These are phyloP conservation scores for Emmonsiellopsis sp. DNA, from an alignment of 2,329 filamentous ascomycete genomes.

Conservation along the genomic window DNA sequence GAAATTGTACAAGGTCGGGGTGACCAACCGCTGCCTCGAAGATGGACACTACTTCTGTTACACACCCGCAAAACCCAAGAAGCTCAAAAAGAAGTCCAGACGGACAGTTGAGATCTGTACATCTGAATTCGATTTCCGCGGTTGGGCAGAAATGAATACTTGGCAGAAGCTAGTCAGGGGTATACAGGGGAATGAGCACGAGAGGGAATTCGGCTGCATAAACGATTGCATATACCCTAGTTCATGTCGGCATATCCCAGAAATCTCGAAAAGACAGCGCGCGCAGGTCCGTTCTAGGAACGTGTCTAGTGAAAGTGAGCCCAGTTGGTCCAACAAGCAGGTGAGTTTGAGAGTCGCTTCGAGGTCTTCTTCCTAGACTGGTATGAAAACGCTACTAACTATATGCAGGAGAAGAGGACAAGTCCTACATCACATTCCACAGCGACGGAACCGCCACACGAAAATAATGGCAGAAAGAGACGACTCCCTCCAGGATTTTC, in stretches of 20 bases:
- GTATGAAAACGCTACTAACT: too few relatives aligned
- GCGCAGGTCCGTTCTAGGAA: background rate
- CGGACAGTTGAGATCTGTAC: background rate
- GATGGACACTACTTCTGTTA: background rate
- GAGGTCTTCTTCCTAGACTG: too few relatives aligned
- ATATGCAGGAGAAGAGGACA: too few relatives aligned
- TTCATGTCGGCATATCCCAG: background rate
- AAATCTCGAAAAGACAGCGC: background rate
- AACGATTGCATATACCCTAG: background rate
- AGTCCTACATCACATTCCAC: too few relatives aligned
- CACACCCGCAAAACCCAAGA: background rate
- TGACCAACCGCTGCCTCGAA: too few relatives aligned
- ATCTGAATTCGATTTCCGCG: conserved; percentile 40
- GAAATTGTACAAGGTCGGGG: too few relatives aligned
- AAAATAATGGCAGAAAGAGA: too few relatives aligned
- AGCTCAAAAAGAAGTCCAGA: background rate
- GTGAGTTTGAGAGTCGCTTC: too few relatives aligned
- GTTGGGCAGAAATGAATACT: conserved; percentile 40
- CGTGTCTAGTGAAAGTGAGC: too few relatives aligned
- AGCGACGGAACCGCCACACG: too few relatives aligned
- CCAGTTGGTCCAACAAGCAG: too few relatives aligned
- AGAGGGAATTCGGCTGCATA: conserved; percentile 3
- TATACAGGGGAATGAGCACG: background rate
- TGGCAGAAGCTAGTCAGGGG: conserved; percentile 27
- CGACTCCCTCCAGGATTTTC: too few relatives aligned